phyloP scores from a whole-genome alignment of 306 rosid species.

The Cicer cuneatum region DNA sequence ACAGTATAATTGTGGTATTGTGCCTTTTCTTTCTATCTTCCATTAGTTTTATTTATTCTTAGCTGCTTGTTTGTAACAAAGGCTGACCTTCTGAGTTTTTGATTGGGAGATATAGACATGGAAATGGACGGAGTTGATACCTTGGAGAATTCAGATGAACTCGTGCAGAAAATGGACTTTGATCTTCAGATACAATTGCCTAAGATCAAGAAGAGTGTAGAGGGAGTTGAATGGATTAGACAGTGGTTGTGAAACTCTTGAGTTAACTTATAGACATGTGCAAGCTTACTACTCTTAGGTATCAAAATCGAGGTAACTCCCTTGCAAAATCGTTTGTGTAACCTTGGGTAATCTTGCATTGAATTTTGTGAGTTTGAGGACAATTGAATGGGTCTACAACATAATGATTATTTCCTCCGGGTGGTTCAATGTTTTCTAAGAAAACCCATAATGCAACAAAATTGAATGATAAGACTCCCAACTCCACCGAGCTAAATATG shows the following conservation, averaged over 20 bases:
- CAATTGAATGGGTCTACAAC: not conserved
- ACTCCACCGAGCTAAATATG: not conserved
- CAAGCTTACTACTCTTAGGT: not conserved
- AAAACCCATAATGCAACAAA: not conserved
- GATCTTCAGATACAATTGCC: not conserved
- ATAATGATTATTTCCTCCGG: not conserved
- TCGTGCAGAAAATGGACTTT: not conserved
- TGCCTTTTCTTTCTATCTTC: conserved; percentile 16
- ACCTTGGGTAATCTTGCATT: not conserved
- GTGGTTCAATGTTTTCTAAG: not conserved
- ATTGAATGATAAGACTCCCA: not conserved
- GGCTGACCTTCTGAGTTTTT: not conserved
- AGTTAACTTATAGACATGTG: not conserved
- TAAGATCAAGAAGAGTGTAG: not conserved
- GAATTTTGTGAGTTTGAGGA: conserved; percentile 10
- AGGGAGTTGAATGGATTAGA: not conserved
- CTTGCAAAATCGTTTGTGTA: not conserved
- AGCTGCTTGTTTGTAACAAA: not conserved
- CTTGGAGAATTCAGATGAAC: not conserved
- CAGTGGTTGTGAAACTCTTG: not conserved
- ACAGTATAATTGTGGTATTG: not conserved
- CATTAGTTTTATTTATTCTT: not conserved
- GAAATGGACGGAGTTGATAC: not conserved
- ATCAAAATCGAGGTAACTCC: not conserved
- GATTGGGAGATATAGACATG: not conserved